Evolutionary conservation across 208 protist species (phyloP).

Genomic region (Angomonas ambiguus): DNA sequence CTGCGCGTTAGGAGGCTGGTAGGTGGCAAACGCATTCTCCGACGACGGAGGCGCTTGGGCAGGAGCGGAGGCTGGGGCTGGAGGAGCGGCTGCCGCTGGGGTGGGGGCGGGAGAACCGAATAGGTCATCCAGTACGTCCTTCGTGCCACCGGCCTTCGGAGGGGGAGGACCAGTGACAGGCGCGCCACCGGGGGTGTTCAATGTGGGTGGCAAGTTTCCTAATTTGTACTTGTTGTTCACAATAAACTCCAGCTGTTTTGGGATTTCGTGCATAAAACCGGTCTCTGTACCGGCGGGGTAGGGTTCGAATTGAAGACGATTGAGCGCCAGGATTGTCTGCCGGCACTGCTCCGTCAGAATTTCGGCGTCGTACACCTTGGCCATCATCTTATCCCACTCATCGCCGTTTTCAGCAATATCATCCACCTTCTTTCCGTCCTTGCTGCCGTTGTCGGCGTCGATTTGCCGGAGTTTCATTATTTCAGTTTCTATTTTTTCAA

Average conservation of each 20-base stretch:
- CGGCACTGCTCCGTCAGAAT: slow-evolving; percentile 57
- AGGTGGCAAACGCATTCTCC: neutral
- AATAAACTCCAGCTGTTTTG: slow-evolving; percentile 76
- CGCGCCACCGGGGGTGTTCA: slow-evolving; percentile 8
- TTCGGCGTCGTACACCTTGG: slow-evolving; percentile 73
- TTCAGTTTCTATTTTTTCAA: slow-evolving; percentile 52
- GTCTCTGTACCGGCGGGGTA: slow-evolving; percentile 74
- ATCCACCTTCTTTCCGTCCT: neutral
- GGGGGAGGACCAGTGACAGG: neutral
- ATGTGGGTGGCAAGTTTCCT: slow-evolving; percentile 28
- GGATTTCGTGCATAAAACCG: slow-evolving; percentile 62
- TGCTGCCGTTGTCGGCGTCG: neutral
- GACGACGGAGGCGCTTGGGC: neutral
- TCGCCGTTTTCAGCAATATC: slow-evolving; percentile 49
- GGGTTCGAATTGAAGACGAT: slow-evolving; percentile 79
- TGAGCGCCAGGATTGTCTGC: slow-evolving; percentile 63
- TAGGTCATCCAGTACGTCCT: slow-evolving; percentile 74
- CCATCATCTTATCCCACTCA: slow-evolving; percentile 70
- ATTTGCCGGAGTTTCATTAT: slow-evolving; percentile 47
- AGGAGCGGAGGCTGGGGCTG: slow-evolving; percentile 14
- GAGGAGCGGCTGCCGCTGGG: slow-evolving; percentile 1
- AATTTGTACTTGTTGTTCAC: slow-evolving; percentile 60
- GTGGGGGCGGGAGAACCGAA: slow-evolving; percentile 38
- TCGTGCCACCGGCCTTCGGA: slow-evolving; percentile 5
- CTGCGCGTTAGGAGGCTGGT: slow-evolving; percentile 29